Base-by-base conservation (phyloP, 441 rosid species). In the Manihot esculenta region DNA sequence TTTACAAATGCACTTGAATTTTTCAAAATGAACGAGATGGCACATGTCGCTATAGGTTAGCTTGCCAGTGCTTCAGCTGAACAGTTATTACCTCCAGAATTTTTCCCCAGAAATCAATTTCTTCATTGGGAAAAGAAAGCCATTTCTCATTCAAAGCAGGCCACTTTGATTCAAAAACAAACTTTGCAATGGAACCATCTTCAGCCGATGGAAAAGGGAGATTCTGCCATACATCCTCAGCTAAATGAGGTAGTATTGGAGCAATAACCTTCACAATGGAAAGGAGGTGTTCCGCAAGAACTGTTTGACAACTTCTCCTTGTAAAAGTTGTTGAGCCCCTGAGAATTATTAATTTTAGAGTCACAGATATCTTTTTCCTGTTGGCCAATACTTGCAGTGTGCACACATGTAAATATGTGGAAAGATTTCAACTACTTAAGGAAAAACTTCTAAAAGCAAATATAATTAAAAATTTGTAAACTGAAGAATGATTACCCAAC, bases 151-250 rank as follows among this genome's bases (percentile, higher is more conserved):
- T 84, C 55, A 78, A 55, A 54, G 74, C 71, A n/a, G 99, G 98
- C 99, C 99, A 95, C 75, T 86, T 89, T 64, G 93, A 84, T 74
- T 92, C 93, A 35, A 95, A 95, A 77, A 92, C 94, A 73, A 88
- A 95, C 76, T 84, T 77, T 60, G 91, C 89, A 55, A 78, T 50
- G 59, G 90, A 86, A 71, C 93, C 94, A 76, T 87, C 91, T 71
- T 88, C 74, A 24, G 60, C 57, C 65, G 69, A 72, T 62, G 80
- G 81, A 63, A 89, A 95, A 23, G 99, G 97, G 72, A 95, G 93
- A 83, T 90, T 89, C 79, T 87, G 96, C 99, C 99, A 95, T 38
- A 80, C 96, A 72, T 94, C 98, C 84, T 90, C 98, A 17, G 99
- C 97, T 77, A 94, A 77, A 83, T 94, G 99, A 76, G 99, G 99